Evolutionary conservation across 768 basidiomycete species (phyloP), one percentile per base, ranked within the genome.

Genomic region (Pisolithus marmoratus): DNA sequence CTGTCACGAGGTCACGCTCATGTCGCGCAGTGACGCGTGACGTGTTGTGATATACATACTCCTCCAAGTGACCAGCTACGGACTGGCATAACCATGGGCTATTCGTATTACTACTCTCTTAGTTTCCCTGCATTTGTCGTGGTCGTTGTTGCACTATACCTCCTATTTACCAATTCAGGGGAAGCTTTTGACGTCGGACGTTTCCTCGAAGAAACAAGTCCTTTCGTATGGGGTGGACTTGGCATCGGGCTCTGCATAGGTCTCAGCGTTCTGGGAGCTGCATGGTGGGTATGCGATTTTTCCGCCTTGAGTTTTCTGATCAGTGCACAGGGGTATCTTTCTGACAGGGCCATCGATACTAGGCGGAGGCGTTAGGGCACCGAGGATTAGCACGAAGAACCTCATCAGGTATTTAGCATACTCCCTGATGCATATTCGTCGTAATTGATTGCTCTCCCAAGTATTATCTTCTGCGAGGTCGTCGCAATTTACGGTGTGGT

Each of bases 381-480:
- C 95, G 11, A 79, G 95, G 58, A 98, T 99, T 50, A 81, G 86
- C 46, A 98, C 95, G 19, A 98, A 99, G 81, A 99, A 99, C 68
- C 69, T 98, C 68, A 96, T 99, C 61, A 94, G 91, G 94, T 92
- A 46, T 48, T 79, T 63, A 12, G 37, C 26, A 4, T 11, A 11
- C 14, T 26, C 8, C 23, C 11, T 29, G 17, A 14, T 12, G 6
- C n/a, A n/a, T 34, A 22, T 45, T 3, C 17, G 19, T 27, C 24
- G 26, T 48, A n/a, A 34, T 40, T 8, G 48, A 29, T 40, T 23
- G 42, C 29, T 36, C 17, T 38, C 17, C 17, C 8, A 7, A 97
- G 95, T 59, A 93, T 98, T 74, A 97, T 99, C 63, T 97, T 98
- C 78, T 97, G 95, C 70, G 95, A 98, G 74, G 96, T 97, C 63